A percentile compares a stretch with the other conserved stretches of the same genome.
These are phyloP conservation scores for Rhynchospora pubera DNA, from an alignment of 176 grass and related monocot genomes.

Conservation along the genomic window DNA sequence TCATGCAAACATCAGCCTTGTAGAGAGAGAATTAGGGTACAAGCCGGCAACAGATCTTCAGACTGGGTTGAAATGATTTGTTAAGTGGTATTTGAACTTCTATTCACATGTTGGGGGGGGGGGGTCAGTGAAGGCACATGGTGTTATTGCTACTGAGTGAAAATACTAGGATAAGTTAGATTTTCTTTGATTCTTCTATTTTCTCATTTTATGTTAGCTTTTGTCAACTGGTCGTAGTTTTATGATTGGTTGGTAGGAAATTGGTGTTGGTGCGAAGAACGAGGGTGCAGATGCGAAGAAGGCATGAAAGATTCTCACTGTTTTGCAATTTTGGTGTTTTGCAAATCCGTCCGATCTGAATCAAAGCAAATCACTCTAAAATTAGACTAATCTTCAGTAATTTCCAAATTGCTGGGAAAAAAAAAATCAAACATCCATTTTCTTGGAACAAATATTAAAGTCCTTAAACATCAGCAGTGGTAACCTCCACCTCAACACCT, in stretches of 20 bases:
- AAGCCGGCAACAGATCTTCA: conserved; percentile 66
- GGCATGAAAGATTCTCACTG: no score
- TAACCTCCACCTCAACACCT: conserved; percentile 50
- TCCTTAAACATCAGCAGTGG: conserved; percentile 40
- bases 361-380: no score
- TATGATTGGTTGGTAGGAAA: conserved; percentile 14
- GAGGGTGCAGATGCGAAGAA: no score
- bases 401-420: no score
- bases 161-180: conserved; percentile 5
- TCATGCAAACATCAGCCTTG: conserved; percentile 80
- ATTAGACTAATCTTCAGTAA: no score
- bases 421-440: no score
- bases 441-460: background rate
- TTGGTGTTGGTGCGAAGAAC: conserved; percentile 14
- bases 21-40: conserved; percentile 63
- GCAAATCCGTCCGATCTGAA: no score
- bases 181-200: conserved; percentile 23
- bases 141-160: conserved; percentile 12
- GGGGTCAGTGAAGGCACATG: conserved; percentile 41
- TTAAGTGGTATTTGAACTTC: conserved; percentile 74
- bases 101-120: conserved; percentile 44
- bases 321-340: no score
- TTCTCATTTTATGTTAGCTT: conserved; percentile 14
- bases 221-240: conserved; percentile 1
- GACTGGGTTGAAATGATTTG: conserved; percentile 70